These are phyloP conservation scores for Aureobasidium sp. DNA, from an alignment of 2,329 filamentous ascomycete species.

Conservation along the genomic window DNA sequence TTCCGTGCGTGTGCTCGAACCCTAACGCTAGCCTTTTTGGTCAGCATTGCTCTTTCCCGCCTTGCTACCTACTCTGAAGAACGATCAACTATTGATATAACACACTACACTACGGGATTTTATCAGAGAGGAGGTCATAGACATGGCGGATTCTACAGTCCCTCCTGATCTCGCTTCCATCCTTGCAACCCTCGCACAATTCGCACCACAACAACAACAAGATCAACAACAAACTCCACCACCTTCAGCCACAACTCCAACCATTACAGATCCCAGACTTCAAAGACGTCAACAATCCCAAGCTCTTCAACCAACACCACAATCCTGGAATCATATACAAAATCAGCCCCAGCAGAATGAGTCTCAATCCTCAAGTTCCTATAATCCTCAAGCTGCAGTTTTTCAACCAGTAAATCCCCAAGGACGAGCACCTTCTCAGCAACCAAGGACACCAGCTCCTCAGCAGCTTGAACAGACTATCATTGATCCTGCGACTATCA, in stretches of 20 bases:
- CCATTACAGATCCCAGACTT: conserved; percentile 14
- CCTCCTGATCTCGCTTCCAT: conserved; percentile 25
- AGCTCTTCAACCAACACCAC: neutral
- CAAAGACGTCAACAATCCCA: neutral
- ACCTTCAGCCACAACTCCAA: neutral
- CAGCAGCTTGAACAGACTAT: neutral
- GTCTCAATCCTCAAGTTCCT: neutral
- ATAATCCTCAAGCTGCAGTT: conserved; percentile 2
- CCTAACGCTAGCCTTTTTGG: conserved; percentile 7
- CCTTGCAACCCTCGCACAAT: conserved; percentile 26
- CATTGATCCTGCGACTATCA: conserved; percentile 41
- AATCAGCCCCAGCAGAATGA: neutral
- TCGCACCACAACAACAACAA: conserved; percentile 9
- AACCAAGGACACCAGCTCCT: neutral
- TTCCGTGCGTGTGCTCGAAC: neutral
- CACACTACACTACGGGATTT: neutral
- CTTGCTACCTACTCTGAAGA: neutral
- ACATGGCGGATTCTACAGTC: conserved; percentile 23
- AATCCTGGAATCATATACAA: neutral
- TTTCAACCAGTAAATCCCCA: conserved; percentile 1
- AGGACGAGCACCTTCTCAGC: neutral
- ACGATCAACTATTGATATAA: neutral
- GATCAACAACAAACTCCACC: conserved; percentile 3
- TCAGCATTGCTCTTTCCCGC: neutral
- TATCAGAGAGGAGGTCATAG: neutral